Conservation (phyloP, 768 basidiomycete genomes). For the Strobilomyces confusus region DNA sequence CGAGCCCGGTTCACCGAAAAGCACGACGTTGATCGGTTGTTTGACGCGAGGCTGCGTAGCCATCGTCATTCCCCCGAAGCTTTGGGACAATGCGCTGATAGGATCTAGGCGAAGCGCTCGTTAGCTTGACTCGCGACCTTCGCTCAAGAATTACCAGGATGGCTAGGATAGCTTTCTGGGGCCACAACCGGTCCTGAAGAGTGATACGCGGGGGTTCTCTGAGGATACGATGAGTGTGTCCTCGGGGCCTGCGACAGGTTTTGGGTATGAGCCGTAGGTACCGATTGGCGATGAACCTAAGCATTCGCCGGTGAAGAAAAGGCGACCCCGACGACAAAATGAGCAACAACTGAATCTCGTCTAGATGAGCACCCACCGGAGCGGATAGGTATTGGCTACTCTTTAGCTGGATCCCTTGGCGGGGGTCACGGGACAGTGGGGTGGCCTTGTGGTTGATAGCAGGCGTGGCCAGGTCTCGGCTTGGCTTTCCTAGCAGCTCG, state of each 20-base stretch:
- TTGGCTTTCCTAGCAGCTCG: no score
- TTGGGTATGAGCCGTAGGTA: not conserved
- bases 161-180: not conserved
- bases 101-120: no score
- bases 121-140: not conserved
- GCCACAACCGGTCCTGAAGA: not conserved
- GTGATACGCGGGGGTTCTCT: not conserved
- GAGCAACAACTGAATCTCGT: no score
- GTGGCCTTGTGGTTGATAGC: no score
- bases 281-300: not conserved
- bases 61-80: not conserved
- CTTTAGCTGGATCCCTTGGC: no score
- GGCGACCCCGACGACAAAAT: not conserved
- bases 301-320: not conserved
- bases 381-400: not conserved
- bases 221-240: not conserved
- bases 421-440: no score
- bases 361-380: not conserved
- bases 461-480: no score
- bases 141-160: not conserved
- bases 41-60: not conserved
- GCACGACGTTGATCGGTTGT: conserved; percentile 1
- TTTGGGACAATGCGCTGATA: no score
- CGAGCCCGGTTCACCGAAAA: conserved; percentile 3
- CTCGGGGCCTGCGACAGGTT: not conserved